Conservation (phyloP, 108 stramenopile species). For the Parietichytrium sp. region DNA sequence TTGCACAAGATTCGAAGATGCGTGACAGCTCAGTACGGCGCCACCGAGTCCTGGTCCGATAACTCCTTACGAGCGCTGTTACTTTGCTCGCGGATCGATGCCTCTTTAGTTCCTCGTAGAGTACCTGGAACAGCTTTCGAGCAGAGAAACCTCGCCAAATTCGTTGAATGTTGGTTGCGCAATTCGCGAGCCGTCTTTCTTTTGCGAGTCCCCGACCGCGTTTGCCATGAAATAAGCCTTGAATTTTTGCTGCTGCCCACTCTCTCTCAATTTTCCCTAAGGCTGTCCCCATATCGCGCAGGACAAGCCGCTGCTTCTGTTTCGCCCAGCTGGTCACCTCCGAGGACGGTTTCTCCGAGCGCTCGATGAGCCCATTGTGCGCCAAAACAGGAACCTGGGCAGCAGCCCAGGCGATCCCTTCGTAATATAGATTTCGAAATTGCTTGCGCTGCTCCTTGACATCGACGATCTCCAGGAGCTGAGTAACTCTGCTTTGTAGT, state of each 20-base stretch:
- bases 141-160: not conserved
- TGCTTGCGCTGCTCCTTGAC: not conserved
- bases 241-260: conserved; percentile 17
- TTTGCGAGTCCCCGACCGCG: not conserved
- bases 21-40: too few relatives aligned
- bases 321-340: too few relatives aligned
- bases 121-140: too few relatives aligned
- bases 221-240: not conserved
- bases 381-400: not conserved
- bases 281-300: not conserved
- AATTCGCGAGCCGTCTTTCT: not conserved
- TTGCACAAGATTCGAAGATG: too few relatives aligned
- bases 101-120: too few relatives aligned
- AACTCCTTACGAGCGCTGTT: too few relatives aligned
- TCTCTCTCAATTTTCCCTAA: not conserved
- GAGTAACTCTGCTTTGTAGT: not conserved
- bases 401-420: too few relatives aligned
- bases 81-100: too few relatives aligned
- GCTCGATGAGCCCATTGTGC: conserved; percentile 1
- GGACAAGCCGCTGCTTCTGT: conserved; percentile 9
- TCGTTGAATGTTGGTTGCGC: not conserved
- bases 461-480: not conserved
- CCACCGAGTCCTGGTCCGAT: too few relatives aligned
- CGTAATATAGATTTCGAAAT: conserved; percentile 1
- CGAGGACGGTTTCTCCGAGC: too few relatives aligned